phyloP scores from a whole-genome alignment of 257 asterid species.

The Prunella vulgaris region DNA sequence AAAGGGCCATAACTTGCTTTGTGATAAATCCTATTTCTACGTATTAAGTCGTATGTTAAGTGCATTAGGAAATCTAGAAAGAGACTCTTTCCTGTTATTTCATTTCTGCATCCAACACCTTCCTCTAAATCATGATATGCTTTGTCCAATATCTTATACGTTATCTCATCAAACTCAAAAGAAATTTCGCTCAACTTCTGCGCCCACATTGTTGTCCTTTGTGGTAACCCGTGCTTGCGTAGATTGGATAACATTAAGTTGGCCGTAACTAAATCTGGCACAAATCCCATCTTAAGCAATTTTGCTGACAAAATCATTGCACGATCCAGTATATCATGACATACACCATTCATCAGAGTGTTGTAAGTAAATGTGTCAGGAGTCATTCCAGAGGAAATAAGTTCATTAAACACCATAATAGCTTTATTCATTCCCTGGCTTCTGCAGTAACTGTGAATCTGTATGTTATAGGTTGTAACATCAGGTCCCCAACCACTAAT shows the following conservation, averaged over 20 bases:
- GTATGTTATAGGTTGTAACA: constrained; percentile 72
- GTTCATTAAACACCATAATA: constrained; percentile 62
- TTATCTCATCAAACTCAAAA: constrained; percentile 77
- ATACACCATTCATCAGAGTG: constrained; percentile 63
- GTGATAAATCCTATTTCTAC: constrained; percentile 34
- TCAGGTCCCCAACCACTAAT: constrained; percentile 75
- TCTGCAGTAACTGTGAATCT: constrained; percentile 68
- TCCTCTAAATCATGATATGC: constrained; percentile 51
- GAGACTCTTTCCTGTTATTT: constrained; percentile 60
- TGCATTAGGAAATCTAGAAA: constrained; percentile 87
- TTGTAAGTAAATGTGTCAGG: constrained; percentile 89
- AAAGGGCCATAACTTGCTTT: constrained; percentile 27
- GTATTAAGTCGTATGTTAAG: constrained; percentile 56
- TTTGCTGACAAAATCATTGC: constrained; percentile 84
- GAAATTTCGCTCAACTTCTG: constrained; percentile 70
- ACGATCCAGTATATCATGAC: constrained; percentile 76
- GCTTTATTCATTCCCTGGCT: constrained; percentile 67
- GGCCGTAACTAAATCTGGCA: constrained; percentile 70
- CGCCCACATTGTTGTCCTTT: constrained; percentile 77
- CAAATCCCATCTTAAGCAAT: constrained; percentile 82
- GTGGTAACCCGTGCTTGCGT: constrained; percentile 81
- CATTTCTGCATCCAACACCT: constrained; percentile 37
- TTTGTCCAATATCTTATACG: constrained; percentile 55
- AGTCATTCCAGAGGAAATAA: constrained; percentile 66
- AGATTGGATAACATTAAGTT: constrained; percentile 73